phyloP scores from a whole-genome alignment of 2,329 filamentous ascomycete genomes.

The Pseudodiploospora longispora region DNA sequence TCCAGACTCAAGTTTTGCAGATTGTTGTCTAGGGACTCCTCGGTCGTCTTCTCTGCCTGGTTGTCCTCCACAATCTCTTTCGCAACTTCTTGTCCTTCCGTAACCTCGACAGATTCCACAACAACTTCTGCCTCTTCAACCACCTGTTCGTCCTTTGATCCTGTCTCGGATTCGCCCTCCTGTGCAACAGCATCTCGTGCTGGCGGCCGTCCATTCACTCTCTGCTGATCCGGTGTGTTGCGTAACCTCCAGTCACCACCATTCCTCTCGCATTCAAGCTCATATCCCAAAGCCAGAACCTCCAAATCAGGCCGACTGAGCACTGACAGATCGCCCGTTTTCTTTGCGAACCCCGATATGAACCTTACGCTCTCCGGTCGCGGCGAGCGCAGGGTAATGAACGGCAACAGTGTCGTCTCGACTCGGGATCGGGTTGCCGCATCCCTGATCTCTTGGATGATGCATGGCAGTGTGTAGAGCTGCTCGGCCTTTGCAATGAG shows the following conservation, averaged over 20 bases:
- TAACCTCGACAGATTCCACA: background rate
- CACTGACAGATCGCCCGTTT: conserved; percentile 82
- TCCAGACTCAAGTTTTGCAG: conserved; percentile 18
- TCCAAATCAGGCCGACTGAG: conserved; percentile 85
- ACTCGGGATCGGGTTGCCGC: conserved; percentile 70
- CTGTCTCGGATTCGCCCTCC: conserved; percentile 3
- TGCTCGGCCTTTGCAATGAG: conserved; percentile 69
- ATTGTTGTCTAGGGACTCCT: conserved; percentile 10
- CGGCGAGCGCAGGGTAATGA: conserved; percentile 70
- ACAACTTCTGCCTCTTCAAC: conserved; percentile 6
- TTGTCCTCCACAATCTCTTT: conserved; percentile 9
- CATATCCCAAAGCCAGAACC: conserved; percentile 82
- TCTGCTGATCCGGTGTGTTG: conserved; percentile 69
- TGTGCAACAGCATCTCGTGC: background rate
- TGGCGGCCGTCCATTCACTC: conserved; percentile 58
- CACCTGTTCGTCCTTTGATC: conserved; percentile 15
- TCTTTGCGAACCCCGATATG: conserved; percentile 75
- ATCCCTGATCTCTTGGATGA: conserved; percentile 84
- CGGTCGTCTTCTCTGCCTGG: conserved; percentile 10
- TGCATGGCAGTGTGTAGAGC: conserved; percentile 75
- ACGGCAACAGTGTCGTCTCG: conserved; percentile 77
- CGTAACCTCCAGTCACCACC: conserved; percentile 82
- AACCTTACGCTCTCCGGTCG: conserved; percentile 69
- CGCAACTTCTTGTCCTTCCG: background rate
- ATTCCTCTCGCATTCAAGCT: conserved; percentile 86